phyloP scores from a whole-genome alignment of 768 basidiomycete genomes.

The Panus rudis region DNA sequence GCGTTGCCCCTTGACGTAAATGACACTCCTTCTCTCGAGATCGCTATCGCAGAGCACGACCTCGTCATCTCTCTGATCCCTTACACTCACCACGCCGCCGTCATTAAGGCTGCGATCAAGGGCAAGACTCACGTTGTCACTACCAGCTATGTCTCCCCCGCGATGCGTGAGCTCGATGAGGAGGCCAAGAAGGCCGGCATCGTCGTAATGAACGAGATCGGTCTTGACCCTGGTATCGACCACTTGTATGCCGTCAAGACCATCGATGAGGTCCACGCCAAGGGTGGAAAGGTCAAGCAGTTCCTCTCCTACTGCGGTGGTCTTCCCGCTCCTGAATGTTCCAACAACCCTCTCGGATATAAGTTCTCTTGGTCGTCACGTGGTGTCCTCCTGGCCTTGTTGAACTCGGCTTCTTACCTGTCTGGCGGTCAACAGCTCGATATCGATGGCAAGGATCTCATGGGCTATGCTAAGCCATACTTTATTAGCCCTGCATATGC shows the following conservation, averaged over 20 bases:
- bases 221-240: constrained; percentile 93
- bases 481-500: constrained; percentile 93
- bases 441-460: constrained; percentile 76
- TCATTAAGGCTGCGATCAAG: constrained; percentile 88
- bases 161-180: constrained; percentile 80
- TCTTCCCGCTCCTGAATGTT: constrained; percentile 85
- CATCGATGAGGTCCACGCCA: constrained; percentile 87
- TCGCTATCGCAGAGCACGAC: constrained; percentile 77
- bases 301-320: constrained; percentile 97
- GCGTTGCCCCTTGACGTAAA: constrained; percentile 80
- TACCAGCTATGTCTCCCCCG: constrained; percentile 89
- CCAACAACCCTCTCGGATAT: constrained; percentile 95
- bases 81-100: constrained; percentile 82
- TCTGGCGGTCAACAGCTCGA: constrained; percentile 55
- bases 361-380: constrained; percentile 99
- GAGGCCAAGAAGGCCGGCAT: constrained; percentile 84
- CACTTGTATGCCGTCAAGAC: constrained; percentile 93
- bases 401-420: constrained; percentile 83
- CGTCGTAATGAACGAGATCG: constrained; percentile 95
- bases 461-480: constrained; percentile 88
- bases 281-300: constrained; percentile 92
- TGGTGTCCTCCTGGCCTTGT: constrained; percentile 89
- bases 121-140: constrained; percentile 91
- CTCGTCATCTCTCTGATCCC: constrained; percentile 96
- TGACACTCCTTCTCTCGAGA: constrained; percentile 64